A percentile compares a stretch with the other conserved stretches of the same genome.
Conservation (phyloP, 2,329 filamentous ascomycete species). For the Cladosporium sp. region DNA sequence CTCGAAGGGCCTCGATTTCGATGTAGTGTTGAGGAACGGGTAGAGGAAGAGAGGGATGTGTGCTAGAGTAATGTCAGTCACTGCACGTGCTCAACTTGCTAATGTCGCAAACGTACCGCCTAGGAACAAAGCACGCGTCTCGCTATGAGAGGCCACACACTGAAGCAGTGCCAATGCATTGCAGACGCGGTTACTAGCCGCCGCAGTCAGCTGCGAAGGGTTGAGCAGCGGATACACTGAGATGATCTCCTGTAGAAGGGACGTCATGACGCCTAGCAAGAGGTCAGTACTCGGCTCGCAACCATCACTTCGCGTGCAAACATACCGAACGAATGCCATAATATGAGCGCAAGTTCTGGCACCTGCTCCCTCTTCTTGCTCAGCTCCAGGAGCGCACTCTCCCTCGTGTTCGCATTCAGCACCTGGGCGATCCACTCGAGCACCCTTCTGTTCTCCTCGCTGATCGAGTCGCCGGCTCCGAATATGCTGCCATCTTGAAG, state of each 20-base stretch:
- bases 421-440: conserved; percentile 90
- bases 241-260: conserved; percentile 95
- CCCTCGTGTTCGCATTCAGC: conserved; percentile 81
- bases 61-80: conserved; percentile 55
- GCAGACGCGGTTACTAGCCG: conserved; percentile 96
- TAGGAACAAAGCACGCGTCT: conserved; percentile 89
- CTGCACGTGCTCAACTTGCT: not conserved
- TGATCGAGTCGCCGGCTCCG: conserved; percentile 40
- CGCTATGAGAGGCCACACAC: conserved; percentile 96
- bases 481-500: conserved; percentile 37
- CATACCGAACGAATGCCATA: conserved; percentile 98
- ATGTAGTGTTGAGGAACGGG: conserved; percentile 97
- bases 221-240: conserved; percentile 97
- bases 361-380: conserved; percentile 99
- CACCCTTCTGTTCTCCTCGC: conserved; percentile 88
- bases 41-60: conserved; percentile 98
- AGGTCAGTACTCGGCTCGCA: conserved; percentile 24
- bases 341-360: conserved; percentile 88
- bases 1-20: conserved; percentile 95
- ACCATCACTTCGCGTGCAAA: not conserved
- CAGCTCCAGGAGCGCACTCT: conserved; percentile 88
- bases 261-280: conserved; percentile 88
- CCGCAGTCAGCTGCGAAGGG: conserved; percentile 92
- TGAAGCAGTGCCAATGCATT: conserved; percentile 94
- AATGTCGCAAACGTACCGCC: conserved; percentile 64